Conservation (phyloP, 2,329 filamentous ascomycete species). For the Spiromastix sp. region DNA sequence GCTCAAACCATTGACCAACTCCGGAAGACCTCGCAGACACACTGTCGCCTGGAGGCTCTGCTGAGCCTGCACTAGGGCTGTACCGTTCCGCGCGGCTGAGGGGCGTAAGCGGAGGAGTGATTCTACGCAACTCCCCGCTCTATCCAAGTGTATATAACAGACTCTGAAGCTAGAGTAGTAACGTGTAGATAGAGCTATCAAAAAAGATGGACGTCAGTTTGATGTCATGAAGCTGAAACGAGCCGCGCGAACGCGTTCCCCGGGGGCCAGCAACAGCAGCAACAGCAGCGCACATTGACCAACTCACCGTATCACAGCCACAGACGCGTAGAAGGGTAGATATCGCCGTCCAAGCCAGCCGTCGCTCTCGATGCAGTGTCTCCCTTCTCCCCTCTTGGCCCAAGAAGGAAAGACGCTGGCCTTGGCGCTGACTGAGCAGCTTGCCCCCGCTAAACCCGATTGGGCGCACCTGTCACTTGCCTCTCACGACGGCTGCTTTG, state of each 20-base stretch:
- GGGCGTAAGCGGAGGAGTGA: no score
- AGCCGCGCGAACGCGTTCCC: background rate
- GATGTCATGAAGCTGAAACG: background rate
- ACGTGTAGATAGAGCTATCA: no score
- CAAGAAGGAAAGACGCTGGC: conserved; percentile 11
- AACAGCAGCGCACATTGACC: background rate
- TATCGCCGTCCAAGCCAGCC: conserved; percentile 8
- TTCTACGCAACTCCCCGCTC: no score
- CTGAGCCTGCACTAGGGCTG: no score
- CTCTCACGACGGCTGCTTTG: conserved; percentile 11
- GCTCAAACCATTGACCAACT: conserved; percentile 10
- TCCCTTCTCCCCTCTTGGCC: conserved; percentile 9
- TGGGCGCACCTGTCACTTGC: conserved; percentile 1
- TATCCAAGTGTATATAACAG: no score
- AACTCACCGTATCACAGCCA: conserved; percentile 5
- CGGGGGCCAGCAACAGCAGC: no score
- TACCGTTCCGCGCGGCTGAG: no score
- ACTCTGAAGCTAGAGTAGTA: no score
- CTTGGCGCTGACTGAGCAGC: conserved; percentile 13
- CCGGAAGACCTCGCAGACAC: conserved; percentile 2
- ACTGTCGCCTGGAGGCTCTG: no score
- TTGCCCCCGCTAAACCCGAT: conserved; percentile 6
- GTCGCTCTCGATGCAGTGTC: background rate
- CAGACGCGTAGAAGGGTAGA: conserved; percentile 19
- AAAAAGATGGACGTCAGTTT: no score